A percentile compares a stretch with the other conserved stretches of the same genome.
These are phyloP conservation scores for Fragaria ananassa DNA, from an alignment of 306 rosid genomes.

Conservation along the genomic window DNA sequence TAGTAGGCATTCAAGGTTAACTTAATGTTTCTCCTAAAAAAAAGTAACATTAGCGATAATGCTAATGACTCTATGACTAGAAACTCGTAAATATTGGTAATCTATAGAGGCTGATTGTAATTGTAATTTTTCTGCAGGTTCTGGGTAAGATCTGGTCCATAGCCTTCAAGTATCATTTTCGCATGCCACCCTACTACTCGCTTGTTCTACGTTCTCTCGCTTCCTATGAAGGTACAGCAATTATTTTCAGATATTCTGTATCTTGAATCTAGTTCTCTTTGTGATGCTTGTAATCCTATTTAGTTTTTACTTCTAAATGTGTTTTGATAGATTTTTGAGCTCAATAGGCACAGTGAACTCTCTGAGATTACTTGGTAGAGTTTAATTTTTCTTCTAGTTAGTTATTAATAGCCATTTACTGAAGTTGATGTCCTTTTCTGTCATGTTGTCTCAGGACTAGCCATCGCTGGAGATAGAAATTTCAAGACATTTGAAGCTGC, in stretches of 20 bases:
- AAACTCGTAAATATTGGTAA: background rate
- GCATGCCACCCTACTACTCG: slow-evolving; percentile 95
- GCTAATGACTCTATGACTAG: background rate
- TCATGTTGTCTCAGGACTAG: slow-evolving; percentile 59
- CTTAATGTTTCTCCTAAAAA: background rate
- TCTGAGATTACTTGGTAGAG: background rate
- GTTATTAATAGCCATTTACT: background rate
- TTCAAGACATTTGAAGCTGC: slow-evolving; percentile 97
- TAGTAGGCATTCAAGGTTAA: background rate
- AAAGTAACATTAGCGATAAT: background rate
- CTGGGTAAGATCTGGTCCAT: slow-evolving; percentile 85
- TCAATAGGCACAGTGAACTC: background rate
- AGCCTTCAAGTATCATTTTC: slow-evolving; percentile 84
- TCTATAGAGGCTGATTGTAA: slow-evolving; percentile 12
- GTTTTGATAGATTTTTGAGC: background rate
- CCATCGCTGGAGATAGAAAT: slow-evolving; percentile 67
- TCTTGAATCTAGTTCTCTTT: background rate
- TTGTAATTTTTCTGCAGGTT: slow-evolving; percentile 55
- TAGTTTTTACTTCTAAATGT: background rate
- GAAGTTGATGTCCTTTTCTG: slow-evolving; percentile 19
- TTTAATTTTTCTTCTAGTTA: background rate
- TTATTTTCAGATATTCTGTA: slow-evolving; percentile 10
- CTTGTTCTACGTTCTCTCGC: slow-evolving; percentile 87
- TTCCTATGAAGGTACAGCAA: slow-evolving; percentile 75
- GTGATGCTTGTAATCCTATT: background rate